Evolutionary conservation across 495 filamentous ascomycete genomes (phyloP), one percentile per base, ranked within the genome.

Genomic region (Annulohypoxylon stygium): DNA sequence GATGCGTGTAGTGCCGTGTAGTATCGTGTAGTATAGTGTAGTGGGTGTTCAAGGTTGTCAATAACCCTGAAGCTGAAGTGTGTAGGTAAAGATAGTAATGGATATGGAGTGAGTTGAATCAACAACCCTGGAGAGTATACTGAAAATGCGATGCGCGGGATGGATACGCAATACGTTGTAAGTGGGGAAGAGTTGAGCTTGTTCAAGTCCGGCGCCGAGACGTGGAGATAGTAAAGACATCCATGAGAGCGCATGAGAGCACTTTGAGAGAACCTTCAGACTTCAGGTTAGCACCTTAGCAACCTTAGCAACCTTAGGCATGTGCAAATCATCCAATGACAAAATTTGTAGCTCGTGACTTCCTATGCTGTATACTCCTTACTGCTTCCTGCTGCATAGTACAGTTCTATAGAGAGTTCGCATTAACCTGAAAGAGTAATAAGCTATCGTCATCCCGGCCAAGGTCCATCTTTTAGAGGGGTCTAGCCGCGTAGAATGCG

Each of bases 361-460:
- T 47, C 43, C 43, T 47, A 45, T n/a, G 41, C 36, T 39, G 36
- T 12, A 39, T 39, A 12, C 36, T 39, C 12, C 39, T 43, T 30
- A 30, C 30, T 30, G 3, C 3, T 6, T 30, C 30, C 30, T 30
- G 5, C 30, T 30, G 30, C 30, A 30, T 30, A 30, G 30, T 30
- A 43, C 39, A 43, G 39, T 43, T 47, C n/a, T 47, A 47, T 47
- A 47, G 43, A 47, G 6, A 51, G 48, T 26, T 51, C 9, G 20
- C 30, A 73, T 60, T 74, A 74, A 62, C 65, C 55, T 37, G n/a
- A 74, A 61, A 41, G 71, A 66, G 71, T 60, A 74, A 69, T 57
- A 74, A 65, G 61, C 51, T 74, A 74, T 69, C 65, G 70, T 73
- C 70, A 69, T 73, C 59, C 18, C 3, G 60, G 70, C 41, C 61